Conservation (phyloP, 2,329 filamentous ascomycete genomes). For the Keithomyces neogunnii region DNA sequence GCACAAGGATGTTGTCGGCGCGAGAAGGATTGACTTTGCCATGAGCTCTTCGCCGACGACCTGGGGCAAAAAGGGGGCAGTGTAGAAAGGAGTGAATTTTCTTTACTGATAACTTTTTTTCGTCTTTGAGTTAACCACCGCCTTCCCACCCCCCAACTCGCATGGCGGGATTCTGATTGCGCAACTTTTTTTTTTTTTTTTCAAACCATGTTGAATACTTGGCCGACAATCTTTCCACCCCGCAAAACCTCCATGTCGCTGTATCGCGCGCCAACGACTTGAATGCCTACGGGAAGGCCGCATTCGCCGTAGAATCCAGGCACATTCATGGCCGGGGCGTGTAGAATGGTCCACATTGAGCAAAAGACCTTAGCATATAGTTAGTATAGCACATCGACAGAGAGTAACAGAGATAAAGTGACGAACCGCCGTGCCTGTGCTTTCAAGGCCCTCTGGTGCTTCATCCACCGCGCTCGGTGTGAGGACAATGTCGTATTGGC, state of each 20-base stretch:
- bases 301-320: constrained; percentile 48
- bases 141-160: too few relatives aligned
- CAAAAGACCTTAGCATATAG: constrained; percentile 8
- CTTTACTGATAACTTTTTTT: too few relatives aligned
- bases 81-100: neutral
- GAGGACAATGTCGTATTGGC: constrained; percentile 45
- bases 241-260: constrained; percentile 35
- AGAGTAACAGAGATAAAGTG: constrained; percentile 27
- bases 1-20: constrained; percentile 30
- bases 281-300: constrained; percentile 52
- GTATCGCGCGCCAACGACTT: constrained; percentile 40
- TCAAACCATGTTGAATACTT: constrained; percentile 17
- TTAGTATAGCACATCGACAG: neutral
- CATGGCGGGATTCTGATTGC: too few relatives aligned
- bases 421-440: constrained; percentile 42
- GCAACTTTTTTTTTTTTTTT: too few relatives aligned
- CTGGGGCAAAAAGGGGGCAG: constrained; percentile 10
- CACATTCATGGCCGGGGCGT: constrained; percentile 55
- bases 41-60: constrained; percentile 31
- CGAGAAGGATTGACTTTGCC: constrained; percentile 31
- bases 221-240: constrained; percentile 29
- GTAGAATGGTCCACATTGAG: constrained; percentile 31
- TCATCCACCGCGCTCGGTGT: constrained; percentile 52
- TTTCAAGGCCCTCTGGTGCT: constrained; percentile 42
- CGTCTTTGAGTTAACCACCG: too few relatives aligned